Percentiles rank a stretch among this genome's conserved stretches.
These are phyloP conservation scores for Candida michaelii DNA, from an alignment of 805 yeast species.

Conservation along the genomic window DNA sequence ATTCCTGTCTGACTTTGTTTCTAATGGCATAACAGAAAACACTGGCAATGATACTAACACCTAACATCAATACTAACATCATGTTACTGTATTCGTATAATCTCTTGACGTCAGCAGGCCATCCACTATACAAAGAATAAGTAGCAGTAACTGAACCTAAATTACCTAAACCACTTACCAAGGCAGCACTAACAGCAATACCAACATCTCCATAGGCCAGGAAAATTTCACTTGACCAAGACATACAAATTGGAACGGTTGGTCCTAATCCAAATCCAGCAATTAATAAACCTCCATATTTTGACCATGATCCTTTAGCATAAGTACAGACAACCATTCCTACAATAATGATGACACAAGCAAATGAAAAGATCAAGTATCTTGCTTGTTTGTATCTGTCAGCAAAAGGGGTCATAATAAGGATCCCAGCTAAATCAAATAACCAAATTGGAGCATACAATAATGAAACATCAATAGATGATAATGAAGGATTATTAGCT, in stretches of 20 bases:
- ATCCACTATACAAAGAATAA: conserved; percentile 81
- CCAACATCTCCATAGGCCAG: conserved; percentile 80
- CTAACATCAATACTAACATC: conserved; percentile 79
- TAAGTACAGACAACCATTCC: conserved; percentile 78
- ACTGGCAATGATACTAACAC: conserved; percentile 60
- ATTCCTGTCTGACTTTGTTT: conserved; percentile 27
- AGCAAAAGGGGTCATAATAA: conserved; percentile 75
- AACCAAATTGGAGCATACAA: conserved; percentile 90
- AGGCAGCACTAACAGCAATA: conserved; percentile 76
- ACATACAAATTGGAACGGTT: conserved; percentile 85
- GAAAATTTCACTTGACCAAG: conserved; percentile 78
- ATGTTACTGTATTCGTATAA: conserved; percentile 70
- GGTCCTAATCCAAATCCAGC: conserved; percentile 90
- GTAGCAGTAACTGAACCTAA: conserved; percentile 84
- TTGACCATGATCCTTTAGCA: conserved; percentile 71
- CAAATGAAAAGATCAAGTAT: conserved; percentile 58
- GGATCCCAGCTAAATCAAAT: conserved; percentile 74
- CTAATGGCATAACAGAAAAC: conserved; percentile 33
- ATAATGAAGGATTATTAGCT: conserved; percentile 58
- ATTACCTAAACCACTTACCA: conserved; percentile 84
- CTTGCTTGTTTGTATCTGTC: conserved; percentile 63
- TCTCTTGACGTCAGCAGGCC: conserved; percentile 74
- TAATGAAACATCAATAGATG: conserved; percentile 69
- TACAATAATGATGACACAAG: conserved; percentile 65
- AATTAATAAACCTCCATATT: conserved; percentile 76